Percentiles rank a stretch among this genome's conserved stretches.
These are phyloP conservation scores for Cajanus cajan DNA, from an alignment of 306 rosid species.

Conservation along the genomic window DNA sequence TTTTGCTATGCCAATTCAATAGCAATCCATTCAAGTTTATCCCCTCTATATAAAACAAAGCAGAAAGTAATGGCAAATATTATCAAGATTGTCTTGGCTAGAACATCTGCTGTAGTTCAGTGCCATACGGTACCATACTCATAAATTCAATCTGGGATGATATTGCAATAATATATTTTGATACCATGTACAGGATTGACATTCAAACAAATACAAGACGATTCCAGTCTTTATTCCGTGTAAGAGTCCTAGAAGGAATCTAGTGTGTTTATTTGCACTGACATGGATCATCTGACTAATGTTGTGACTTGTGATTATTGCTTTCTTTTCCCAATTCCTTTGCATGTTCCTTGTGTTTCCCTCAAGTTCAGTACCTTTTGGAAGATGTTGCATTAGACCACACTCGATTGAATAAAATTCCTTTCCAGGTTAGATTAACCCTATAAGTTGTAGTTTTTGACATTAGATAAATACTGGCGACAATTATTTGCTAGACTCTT, in stretches of 20 bases:
- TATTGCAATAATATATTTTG: conserved; percentile 22
- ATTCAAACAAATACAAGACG: conserved; percentile 82
- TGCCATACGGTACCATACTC: background rate
- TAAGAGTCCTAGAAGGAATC: conserved; percentile 47
- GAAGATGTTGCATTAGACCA: conserved; percentile 87
- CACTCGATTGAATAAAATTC: conserved; percentile 57
- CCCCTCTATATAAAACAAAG: conserved; percentile 13
- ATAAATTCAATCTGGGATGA: conserved; percentile 17
- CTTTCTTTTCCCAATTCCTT: conserved; percentile 10
- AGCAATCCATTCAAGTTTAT: conserved; percentile 5
- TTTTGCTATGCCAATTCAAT: conserved; percentile 19
- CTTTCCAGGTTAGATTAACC: conserved; percentile 41
- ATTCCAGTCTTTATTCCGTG: conserved; percentile 76
- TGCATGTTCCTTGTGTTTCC: conserved; percentile 29
- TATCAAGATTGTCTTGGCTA: background rate
- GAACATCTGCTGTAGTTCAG: conserved; percentile 1
- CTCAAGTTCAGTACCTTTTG: conserved; percentile 74
- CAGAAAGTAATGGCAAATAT: conserved; percentile 17
- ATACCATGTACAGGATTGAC: conserved; percentile 76
- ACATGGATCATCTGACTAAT: conserved; percentile 15
- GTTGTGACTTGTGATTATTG: background rate
- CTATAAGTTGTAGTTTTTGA: conserved; percentile 21
- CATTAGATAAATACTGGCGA: background rate
- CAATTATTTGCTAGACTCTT: background rate
- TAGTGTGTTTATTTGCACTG: conserved; percentile 1